These are phyloP conservation scores for Fusarium continuum DNA, from an alignment of 2,329 filamentous ascomycete species.

Conservation along the genomic window DNA sequence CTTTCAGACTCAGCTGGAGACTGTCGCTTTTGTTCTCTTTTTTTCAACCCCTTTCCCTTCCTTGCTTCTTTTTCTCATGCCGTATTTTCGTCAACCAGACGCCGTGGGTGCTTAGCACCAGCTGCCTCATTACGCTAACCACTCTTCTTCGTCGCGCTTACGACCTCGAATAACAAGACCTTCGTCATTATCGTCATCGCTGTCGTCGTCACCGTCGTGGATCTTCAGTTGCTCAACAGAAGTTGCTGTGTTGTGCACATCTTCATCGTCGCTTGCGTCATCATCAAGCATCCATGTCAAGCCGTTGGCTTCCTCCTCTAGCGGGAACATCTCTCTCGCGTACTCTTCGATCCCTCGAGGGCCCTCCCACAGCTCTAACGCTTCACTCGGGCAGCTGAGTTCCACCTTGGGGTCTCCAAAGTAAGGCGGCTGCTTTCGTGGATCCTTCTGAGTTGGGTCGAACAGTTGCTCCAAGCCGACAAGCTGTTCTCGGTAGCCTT, in stretches of 20 bases:
- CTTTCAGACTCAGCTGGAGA: constrained; percentile 16
- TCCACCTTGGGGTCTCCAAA: constrained; percentile 68
- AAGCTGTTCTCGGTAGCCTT: constrained; percentile 89
- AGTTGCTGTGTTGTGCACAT: constrained; percentile 47
- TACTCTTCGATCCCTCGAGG: constrained; percentile 93
- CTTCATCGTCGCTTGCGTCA: constrained; percentile 54
- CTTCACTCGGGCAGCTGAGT: constrained; percentile 74
- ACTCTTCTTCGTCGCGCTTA: constrained; percentile 67
- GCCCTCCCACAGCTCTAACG: constrained; percentile 88
- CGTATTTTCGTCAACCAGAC: constrained; percentile 13
- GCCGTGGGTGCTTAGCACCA: neutral
- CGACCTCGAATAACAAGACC: constrained; percentile 66
- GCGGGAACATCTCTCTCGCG: constrained; percentile 89
- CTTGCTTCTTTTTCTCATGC: constrained; percentile 24
- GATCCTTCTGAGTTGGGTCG: constrained; percentile 59
- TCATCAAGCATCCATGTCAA: constrained; percentile 86
- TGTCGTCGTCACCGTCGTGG: constrained; percentile 54
- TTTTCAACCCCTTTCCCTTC: constrained; percentile 18
- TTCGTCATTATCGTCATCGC: constrained; percentile 65
- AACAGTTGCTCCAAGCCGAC: constrained; percentile 72
- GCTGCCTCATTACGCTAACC: constrained; percentile 58
- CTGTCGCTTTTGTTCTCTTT: constrained; percentile 27
- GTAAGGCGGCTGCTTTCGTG: constrained; percentile 68
- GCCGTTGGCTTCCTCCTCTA: constrained; percentile 95
- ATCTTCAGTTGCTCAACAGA: constrained; percentile 53